Evolutionary conservation across 495 filamentous ascomycete genomes (phyloP).

Genomic region (Astrocystis sublimbata): DNA sequence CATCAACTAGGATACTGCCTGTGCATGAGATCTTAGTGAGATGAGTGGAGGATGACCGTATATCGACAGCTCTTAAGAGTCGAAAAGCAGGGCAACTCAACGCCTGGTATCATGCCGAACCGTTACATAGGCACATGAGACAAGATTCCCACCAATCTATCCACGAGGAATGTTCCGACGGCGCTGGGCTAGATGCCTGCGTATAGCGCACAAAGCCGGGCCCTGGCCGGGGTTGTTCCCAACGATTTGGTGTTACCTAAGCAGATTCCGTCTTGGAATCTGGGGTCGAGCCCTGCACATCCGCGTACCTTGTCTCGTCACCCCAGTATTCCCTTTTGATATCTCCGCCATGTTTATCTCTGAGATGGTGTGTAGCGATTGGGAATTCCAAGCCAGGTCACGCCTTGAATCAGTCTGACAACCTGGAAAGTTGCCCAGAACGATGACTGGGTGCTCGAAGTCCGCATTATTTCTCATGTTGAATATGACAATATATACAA

Average conservation of each 20-base stretch:
- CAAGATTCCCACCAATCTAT: not conserved
- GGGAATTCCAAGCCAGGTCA: too few species aligned
- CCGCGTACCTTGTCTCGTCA: not conserved
- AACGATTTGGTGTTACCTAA: not conserved
- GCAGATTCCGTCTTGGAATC: not conserved
- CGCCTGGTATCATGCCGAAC: not conserved
- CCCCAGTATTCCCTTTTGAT: not conserved
- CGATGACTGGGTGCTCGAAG: too few species aligned
- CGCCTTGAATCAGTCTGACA: too few species aligned
- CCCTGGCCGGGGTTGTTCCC: not conserved
- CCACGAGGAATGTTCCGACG: not conserved
- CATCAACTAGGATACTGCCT: not conserved
- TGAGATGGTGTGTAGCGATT: not conserved
- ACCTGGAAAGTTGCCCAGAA: too few species aligned
- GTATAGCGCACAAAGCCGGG: too few species aligned
- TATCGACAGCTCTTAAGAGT: not conserved
- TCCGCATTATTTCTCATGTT: too few species aligned
- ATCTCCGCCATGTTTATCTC: not conserved
- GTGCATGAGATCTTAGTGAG: not conserved
- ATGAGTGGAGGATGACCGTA: not conserved
- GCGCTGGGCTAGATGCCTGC: not conserved
- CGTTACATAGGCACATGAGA: not conserved
- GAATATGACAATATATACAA: too few species aligned
- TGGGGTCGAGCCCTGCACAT: constrained; percentile 3
- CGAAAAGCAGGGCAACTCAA: not conserved